A percentile compares a stretch with the other conserved stretches of the same genome.
These are phyloP conservation scores for Claviceps monticola DNA, from an alignment of 2,329 filamentous ascomycete genomes.

Conservation along the genomic window DNA sequence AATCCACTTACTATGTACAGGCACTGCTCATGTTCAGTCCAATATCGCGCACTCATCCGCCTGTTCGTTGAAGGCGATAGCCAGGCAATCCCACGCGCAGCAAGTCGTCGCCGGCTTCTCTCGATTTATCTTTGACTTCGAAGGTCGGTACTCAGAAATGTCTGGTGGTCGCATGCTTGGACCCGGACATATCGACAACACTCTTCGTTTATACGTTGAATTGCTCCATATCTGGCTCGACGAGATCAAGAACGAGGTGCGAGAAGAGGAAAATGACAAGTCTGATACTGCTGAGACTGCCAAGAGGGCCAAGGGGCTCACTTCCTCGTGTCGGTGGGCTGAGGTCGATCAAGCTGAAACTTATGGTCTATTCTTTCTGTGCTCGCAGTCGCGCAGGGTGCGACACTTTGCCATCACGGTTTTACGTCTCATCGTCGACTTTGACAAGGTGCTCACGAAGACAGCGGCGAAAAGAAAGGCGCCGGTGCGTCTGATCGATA, in stretches of 20 bases:
- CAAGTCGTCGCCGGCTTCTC: constrained; percentile 95
- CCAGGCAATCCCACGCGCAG: constrained; percentile 81
- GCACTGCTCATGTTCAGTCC: constrained; percentile 85
- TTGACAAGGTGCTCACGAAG: constrained; percentile 78
- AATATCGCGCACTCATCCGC: constrained; percentile 89
- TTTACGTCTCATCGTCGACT: constrained; percentile 80
- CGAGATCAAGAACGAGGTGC: constrained; percentile 78
- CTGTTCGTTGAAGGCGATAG: constrained; percentile 88
- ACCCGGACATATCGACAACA: constrained; percentile 87
- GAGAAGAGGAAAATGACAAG: constrained; percentile 52
- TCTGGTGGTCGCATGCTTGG: constrained; percentile 95
- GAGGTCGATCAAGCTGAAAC: constrained; percentile 96
- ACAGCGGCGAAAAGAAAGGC: constrained; percentile 42
- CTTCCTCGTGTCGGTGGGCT: constrained; percentile 76
- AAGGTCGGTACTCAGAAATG: constrained; percentile 94
- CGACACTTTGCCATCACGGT: constrained; percentile 86
- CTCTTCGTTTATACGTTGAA: constrained; percentile 82
- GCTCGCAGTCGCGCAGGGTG: constrained; percentile 84
- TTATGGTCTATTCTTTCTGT: constrained; percentile 92
- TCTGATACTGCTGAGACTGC: constrained; percentile 50
- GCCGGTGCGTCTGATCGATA: constrained; percentile 67
- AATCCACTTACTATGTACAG: constrained; percentile 89
- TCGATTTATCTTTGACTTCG: constrained; percentile 96
- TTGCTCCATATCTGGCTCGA: constrained; percentile 95
- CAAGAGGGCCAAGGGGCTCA: constrained; percentile 62